Evolutionary conservation across 1,284 basidiomycete species (phyloP).

Genomic region (Chalciporus sp.): DNA sequence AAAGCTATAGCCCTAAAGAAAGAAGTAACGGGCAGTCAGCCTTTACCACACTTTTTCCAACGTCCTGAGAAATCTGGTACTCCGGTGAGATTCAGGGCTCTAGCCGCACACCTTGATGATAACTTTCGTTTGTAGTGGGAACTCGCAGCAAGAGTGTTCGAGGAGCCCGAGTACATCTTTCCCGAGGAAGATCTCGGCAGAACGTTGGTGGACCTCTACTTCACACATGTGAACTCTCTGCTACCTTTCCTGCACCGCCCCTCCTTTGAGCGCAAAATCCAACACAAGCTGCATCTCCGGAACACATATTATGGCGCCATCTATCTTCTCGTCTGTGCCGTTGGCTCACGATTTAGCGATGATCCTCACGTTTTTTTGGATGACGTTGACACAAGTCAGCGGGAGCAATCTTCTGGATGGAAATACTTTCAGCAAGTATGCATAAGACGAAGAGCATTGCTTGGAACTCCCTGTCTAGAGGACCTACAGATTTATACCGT

Average conservation of each 20-base stretch:
- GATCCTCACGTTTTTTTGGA: conserved; percentile 61
- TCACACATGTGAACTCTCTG: conserved; percentile 59
- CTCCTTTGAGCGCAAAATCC: conserved; percentile 67
- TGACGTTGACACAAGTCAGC: conserved; percentile 29
- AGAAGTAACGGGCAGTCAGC: conserved; percentile 46
- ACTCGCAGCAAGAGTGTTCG: conserved; percentile 19
- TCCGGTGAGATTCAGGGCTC: conserved; percentile 35
- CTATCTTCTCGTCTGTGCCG: conserved; percentile 75
- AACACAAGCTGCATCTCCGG: conserved; percentile 56
- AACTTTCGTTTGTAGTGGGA: conserved; percentile 43
- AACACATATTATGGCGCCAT: conserved; percentile 69
- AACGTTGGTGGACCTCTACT: conserved; percentile 71
- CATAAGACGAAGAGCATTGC: conserved; percentile 46
- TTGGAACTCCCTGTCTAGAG: conserved; percentile 55
- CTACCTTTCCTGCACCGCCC: conserved; percentile 79
- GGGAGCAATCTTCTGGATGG: conserved; percentile 68
- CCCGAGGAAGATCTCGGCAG: conserved; percentile 65
- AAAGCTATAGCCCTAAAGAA: conserved; percentile 68
- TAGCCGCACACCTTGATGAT: not conserved
- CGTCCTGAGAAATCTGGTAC: conserved; percentile 29
- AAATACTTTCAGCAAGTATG: conserved; percentile 72
- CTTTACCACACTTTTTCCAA: not conserved
- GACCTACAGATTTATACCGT: conserved; percentile 62
- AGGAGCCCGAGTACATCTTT: conserved; percentile 41
- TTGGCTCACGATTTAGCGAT: conserved; percentile 68